Base-by-base conservation (phyloP, 306 rosid genomes). In the Rubus idaeus region DNA sequence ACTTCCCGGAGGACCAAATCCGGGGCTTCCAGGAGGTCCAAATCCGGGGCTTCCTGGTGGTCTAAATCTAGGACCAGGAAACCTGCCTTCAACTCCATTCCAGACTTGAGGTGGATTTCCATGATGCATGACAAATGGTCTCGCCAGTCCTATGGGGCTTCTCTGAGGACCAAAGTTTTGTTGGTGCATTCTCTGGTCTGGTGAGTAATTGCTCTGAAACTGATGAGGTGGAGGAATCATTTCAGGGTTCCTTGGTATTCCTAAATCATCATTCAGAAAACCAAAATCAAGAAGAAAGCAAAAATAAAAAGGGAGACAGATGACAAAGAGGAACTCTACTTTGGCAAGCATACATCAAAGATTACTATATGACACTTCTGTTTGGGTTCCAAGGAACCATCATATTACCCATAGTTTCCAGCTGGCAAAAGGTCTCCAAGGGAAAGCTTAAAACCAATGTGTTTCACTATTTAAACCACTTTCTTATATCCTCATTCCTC, bases 171-270 rank as follows among this genome's bases (percentile, higher is more conserved):
- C 68, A 71, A 79, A 62, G 68, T 39, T 76, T 49, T 75, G 80
- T 70, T 88, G 89, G 53, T 78, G 79, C 70, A 60, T 77, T 64
- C 78, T 75, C 55, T 67, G 86, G 65, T 80, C 70, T 9, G 74
- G 82, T 30, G 84, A 62, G 75, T 70, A 73, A 76, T 30, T 76
- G 53, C 77, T 20, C 40, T 83, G 87, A 64, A 81, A 47, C 74
- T 83, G 87, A 78, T 90, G 90, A 76, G 63, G 17, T 8, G 84
- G 65, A 64, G n/a, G 84, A 71, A 78, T 49, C 88, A 83, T 75
- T 79, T 75, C 89, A 44, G 86, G 66, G 80, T 86, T 83, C 79
- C 82, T 72, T 65, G 85, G 71, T 81, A 78, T 97, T 87, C 84
- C 85, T 80, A 78, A 76, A 61, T 80, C 81, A 81, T 67, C 76